Evolutionary conservation across 208 protist genomes (phyloP).

Genomic region (Crithidia brevicula): DNA sequence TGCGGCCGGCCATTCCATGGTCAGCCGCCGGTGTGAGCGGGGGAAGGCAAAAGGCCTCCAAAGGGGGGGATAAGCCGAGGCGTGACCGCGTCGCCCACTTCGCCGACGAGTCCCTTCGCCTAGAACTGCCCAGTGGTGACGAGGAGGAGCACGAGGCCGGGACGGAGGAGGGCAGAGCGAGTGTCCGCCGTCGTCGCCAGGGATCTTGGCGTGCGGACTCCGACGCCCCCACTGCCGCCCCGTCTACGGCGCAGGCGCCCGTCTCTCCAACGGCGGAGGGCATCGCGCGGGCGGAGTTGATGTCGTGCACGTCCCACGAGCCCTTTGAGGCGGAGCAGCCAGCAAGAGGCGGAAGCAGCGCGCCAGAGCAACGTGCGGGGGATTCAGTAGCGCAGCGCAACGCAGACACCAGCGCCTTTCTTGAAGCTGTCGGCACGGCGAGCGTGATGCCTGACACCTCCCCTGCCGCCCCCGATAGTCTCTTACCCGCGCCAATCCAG

Average conservation of each 20-base stretch:
- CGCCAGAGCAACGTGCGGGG: not conserved
- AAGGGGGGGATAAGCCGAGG: not conserved
- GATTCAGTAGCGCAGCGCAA: not conserved
- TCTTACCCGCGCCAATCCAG: constrained; percentile 3
- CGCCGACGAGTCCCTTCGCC: constrained; percentile 1
- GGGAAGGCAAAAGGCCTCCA: not conserved
- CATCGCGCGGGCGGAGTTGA: not conserved
- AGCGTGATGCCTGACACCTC: not conserved
- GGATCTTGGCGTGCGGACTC: not conserved
- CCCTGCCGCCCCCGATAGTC: not conserved
- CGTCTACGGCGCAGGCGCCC: not conserved
- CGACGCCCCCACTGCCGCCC: not conserved
- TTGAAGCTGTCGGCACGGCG: not conserved
- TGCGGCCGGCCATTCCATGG: constrained; percentile 2
- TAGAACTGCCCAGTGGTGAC: not conserved
- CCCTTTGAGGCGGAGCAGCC: constrained; percentile 5
- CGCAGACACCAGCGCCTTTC: not conserved
- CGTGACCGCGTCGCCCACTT: constrained; percentile 1
- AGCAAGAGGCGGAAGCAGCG: not conserved
- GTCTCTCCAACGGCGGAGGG: not conserved
- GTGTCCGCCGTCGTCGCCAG: not conserved
- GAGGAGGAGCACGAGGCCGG: constrained; percentile 1
- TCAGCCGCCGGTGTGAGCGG: not conserved
- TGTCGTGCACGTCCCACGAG: constrained; percentile 5
- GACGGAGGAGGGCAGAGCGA: not conserved